Conservation (phyloP, 1,139 yeast genomes). For the Scheffersomyces quercinus region DNA sequence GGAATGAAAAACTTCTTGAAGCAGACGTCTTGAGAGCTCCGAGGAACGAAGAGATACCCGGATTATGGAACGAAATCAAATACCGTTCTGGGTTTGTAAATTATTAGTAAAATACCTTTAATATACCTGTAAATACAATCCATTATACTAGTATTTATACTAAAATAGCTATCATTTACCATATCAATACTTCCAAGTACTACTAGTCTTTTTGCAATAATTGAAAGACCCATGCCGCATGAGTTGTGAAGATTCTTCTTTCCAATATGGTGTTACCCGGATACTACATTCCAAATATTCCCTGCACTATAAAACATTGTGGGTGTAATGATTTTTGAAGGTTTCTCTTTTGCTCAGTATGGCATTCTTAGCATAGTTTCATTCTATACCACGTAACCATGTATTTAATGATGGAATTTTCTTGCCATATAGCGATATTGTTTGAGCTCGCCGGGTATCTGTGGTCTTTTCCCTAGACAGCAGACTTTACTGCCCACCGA, state of each 20-base stretch:
- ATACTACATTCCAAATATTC: no score
- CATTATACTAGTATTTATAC: no score
- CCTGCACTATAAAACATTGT: no score
- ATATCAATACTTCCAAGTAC: no score
- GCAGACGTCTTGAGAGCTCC: conserved; percentile 22
- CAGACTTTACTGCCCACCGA: conserved; percentile 16
- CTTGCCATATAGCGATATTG: conserved; percentile 35
- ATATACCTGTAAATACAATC: neutral
- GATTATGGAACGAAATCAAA: conserved; percentile 35
- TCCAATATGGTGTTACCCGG: no score
- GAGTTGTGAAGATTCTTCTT: no score
- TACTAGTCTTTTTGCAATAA: no score
- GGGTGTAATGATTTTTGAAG: no score
- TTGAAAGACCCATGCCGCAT: no score
- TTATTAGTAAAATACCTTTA: neutral
- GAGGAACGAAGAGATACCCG: conserved; percentile 33
- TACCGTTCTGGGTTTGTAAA: conserved; percentile 16
- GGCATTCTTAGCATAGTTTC: conserved; percentile 54
- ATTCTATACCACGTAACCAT: conserved; percentile 31
- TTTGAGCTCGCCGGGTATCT: conserved; percentile 14
- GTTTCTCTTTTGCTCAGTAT: conserved; percentile 7
- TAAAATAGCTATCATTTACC: no score
- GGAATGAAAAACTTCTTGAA: conserved; percentile 8
- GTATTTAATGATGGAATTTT: conserved; percentile 49
- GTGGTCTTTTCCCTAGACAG: conserved; percentile 9